phyloP scores from a whole-genome alignment of 2,329 filamentous ascomycete species.

The Scytalidium sp. region DNA sequence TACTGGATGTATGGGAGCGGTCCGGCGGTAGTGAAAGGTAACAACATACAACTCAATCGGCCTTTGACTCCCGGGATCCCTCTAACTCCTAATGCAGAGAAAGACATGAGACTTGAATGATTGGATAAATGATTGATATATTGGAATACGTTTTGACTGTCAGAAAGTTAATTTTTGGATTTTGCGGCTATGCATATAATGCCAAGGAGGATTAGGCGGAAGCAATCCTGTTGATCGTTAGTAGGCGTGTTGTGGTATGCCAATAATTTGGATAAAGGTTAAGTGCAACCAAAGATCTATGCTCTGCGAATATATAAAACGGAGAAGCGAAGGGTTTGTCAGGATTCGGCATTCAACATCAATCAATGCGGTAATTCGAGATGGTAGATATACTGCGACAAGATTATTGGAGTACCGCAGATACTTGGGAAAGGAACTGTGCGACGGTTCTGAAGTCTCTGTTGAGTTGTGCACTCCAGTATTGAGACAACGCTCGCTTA shows the following conservation, averaged over 20 bases:
- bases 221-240: too few species aligned
- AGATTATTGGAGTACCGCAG: neutral
- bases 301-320: neutral
- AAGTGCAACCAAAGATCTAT: too few species aligned
- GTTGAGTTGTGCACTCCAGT: neutral
- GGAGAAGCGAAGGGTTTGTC: neutral
- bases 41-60: conserved; percentile 10
- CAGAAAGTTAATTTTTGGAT: too few species aligned
- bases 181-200: too few species aligned
- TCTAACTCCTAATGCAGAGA: conserved; percentile 20
- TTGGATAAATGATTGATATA: conserved; percentile 8
- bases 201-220: too few species aligned
- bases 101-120: conserved; percentile 23
- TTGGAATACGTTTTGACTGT: neutral
- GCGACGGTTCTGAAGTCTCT: neutral
- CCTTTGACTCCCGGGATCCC: conserved; percentile 6
- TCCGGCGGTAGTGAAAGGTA: conserved; percentile 21
- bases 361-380: too few species aligned
- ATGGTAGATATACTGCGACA: neutral
- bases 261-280: too few species aligned
- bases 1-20: conserved; percentile 67
- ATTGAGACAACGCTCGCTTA: conserved; percentile 5
- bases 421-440: neutral
- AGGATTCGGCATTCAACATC: neutral
- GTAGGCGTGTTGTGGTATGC: too few species aligned